phyloP scores from a whole-genome alignment of 805 yeast genomes.

The Isabelozyma pseudorhagii region DNA sequence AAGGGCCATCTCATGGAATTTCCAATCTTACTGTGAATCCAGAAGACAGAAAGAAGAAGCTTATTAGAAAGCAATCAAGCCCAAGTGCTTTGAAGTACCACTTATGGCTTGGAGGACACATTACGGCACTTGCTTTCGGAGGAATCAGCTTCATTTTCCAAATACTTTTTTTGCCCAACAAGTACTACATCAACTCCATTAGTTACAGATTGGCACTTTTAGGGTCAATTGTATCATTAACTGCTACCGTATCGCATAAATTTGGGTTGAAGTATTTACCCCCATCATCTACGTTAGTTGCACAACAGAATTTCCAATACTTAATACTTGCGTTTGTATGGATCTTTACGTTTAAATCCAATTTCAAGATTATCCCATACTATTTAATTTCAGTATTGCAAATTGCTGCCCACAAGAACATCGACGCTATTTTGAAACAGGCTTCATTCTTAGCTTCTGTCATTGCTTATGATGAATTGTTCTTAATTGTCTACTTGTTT shows the following conservation, averaged over 20 bases:
- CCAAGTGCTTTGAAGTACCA: conserved; percentile 42
- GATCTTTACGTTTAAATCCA: conserved; percentile 61
- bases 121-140: conserved; percentile 44
- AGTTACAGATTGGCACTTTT: conserved; percentile 53
- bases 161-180: conserved; percentile 36
- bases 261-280: conserved; percentile 60
- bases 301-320: conserved; percentile 76
- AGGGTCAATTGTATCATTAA: conserved; percentile 54
- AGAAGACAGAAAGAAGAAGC: conserved; percentile 17
- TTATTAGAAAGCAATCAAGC: conserved; percentile 25
- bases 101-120: conserved; percentile 60
- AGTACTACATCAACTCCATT: conserved; percentile 45
- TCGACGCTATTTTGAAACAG: conserved; percentile 37
- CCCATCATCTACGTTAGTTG: conserved; percentile 57
- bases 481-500: conserved; percentile 49
- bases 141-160: conserved; percentile 33
- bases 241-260: conserved; percentile 53
- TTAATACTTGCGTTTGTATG: conserved; percentile 53
- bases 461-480: conserved; percentile 60
- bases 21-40: conserved; percentile 13
- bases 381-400: conserved; percentile 58
- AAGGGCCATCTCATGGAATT: conserved; percentile 8
- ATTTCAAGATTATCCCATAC: conserved; percentile 64
- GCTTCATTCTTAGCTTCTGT: conserved; percentile 39
- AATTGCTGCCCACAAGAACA: conserved; percentile 38